Base-by-base conservation (phyloP, 768 basidiomycete genomes). In the Pholiota molesta region DNA sequence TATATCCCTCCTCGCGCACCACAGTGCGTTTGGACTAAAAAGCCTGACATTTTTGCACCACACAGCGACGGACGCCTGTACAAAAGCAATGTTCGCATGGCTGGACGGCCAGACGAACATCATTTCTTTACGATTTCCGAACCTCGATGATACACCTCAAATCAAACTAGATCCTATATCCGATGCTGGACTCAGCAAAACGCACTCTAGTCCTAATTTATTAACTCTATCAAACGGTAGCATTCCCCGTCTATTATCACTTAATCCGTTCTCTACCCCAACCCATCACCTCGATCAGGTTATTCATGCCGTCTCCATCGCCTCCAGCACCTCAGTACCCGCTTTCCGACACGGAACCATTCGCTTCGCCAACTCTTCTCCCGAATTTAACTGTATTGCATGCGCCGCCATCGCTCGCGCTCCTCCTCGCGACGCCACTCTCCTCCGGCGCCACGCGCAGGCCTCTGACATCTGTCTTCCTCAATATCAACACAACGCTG, bases 401-500 rank as follows among this genome's bases (percentile, higher is more conserved):
- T 33, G 79, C 74, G 0, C 72, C 81, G 14, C 77, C 79, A 1
- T 72, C 69, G 2, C 63, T 80, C 52, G 61, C 74, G 4, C 68
- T 67, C 5, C 66, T 71, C 10, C 71, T 80, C 28, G 54, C 69
- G 8, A 28, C 56, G 11, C 56, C 56, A 10, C 31, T 61, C 68
- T 16, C 64, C 69, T 19, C 52, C 65, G 17, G 63, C 62, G 13
- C 37, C 59, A 31, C 53, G 11, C 55, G 57, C 55, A 64, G 77
- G 19, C 78, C 77, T 16, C 65, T 83, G 7, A 66, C 58, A 26
- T 65, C 70, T 7, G 76, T 81, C 13, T 71, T 69, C 1, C 59
- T 83, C 23, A 79, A 74, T 52, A 77, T 84, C 56, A 78, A 74
- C 65, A 75, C 73, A 3, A 83, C 81, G 3, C 73, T 84, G 2